These are phyloP conservation scores for Nakazawaea siamensis DNA, from an alignment of 805 yeast genomes.

Conservation along the genomic window DNA sequence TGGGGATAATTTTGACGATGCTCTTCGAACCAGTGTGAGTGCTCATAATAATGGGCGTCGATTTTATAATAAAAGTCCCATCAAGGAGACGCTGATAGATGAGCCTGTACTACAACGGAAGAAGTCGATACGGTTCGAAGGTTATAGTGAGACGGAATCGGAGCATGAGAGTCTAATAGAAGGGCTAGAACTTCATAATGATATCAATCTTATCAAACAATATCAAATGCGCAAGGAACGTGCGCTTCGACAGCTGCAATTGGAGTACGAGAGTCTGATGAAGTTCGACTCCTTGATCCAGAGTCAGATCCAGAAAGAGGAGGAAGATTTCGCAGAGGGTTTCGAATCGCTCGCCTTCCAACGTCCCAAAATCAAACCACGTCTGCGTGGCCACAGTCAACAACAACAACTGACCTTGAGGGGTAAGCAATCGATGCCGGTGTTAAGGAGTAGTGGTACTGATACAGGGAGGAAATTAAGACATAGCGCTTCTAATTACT, in stretches of 20 bases:
- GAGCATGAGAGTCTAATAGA: slow-evolving; percentile 7
- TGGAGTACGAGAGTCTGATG: slow-evolving; percentile 10
- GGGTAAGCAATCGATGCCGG: slow-evolving; percentile 7
- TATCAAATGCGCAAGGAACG: slow-evolving; percentile 7
- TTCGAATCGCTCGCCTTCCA: slow-evolving; percentile 2
- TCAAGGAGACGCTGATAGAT: slow-evolving; percentile 1
- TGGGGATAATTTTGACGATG: slow-evolving; percentile 9
- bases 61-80: slow-evolving; percentile 8
- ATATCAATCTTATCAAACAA: slow-evolving; percentile 8
- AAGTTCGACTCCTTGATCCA: slow-evolving; percentile 5
- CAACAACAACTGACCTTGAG: slow-evolving; percentile 1
- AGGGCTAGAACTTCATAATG: slow-evolving; percentile 9
- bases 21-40: slow-evolving; percentile 6
- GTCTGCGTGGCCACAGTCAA: background rate
- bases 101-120: background rate
- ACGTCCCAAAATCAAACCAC: background rate
- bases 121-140: background rate
- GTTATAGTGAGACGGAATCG: slow-evolving; percentile 6
- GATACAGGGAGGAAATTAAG: background rate
- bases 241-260: slow-evolving; percentile 8
- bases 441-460: background rate
- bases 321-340: slow-evolving; percentile 9
- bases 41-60: background rate
- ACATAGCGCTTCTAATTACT: slow-evolving; percentile 9
- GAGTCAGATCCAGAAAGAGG: slow-evolving; percentile 3